A percentile compares a stretch with the other conserved stretches of the same genome.
Evolutionary conservation across 225 moss, liverwort and hornwort species (phyloP).

Genomic region (Physcomitrellopsis africana): DNA sequence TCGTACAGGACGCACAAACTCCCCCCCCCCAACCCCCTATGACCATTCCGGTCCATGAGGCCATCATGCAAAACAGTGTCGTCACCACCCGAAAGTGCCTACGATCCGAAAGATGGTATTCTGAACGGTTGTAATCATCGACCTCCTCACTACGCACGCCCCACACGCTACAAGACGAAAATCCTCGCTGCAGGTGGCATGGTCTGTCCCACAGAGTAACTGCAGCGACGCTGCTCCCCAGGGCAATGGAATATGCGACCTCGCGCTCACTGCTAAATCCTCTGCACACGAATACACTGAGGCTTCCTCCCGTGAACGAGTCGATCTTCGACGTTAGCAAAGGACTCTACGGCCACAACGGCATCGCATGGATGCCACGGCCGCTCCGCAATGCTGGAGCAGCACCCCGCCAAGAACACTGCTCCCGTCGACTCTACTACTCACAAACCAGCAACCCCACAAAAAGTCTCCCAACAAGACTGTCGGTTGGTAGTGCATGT

Average conservation of each 20-base stretch:
- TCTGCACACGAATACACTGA: neutral
- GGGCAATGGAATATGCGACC: slow-evolving; percentile 73
- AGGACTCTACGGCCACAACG: too few relatives aligned
- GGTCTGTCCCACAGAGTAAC: slow-evolving; percentile 51
- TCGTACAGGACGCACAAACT: neutral
- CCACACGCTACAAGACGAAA: too few relatives aligned
- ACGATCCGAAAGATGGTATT: slow-evolving; percentile 19
- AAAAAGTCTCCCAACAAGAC: neutral
- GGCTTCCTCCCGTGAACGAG: too few relatives aligned
- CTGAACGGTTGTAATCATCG: slow-evolving; percentile 2
- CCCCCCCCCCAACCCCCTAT: too few relatives aligned
- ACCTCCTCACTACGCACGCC: neutral
- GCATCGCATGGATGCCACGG: too few relatives aligned
- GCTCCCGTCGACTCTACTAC: too few relatives aligned
- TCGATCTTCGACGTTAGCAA: too few relatives aligned
- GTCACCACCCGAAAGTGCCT: slow-evolving; percentile 9
- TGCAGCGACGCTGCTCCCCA: slow-evolving; percentile 67
- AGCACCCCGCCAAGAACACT: too few relatives aligned
- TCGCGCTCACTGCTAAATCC: neutral
- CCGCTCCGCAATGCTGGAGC: too few relatives aligned
- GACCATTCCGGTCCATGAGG: neutral
- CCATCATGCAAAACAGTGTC: slow-evolving; percentile 23
- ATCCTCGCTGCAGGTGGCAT: neutral
- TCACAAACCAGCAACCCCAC: neutral
- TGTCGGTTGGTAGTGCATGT: slow-evolving; percentile 32